A percentile compares a stretch with the other conserved stretches of the same genome.
phyloP scores from a whole-genome alignment of 345 rosid species.

The Moricandia arvensis region DNA sequence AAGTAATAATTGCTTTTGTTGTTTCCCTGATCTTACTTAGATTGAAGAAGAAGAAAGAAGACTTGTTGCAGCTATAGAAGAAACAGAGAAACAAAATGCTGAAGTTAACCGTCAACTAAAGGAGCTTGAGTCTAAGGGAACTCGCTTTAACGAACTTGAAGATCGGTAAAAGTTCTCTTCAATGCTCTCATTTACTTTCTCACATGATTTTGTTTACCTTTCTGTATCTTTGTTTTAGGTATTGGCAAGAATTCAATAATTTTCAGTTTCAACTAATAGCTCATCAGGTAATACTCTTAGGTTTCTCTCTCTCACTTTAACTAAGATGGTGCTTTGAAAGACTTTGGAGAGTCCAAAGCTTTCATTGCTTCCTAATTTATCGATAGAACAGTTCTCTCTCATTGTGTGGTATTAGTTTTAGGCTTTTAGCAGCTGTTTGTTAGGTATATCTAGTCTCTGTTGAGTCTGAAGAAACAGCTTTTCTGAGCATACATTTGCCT shows the following conservation, averaged over 20 bases:
- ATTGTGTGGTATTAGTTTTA: conserved; percentile 3
- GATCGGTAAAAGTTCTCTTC: conserved; percentile 54
- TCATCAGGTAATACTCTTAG: conserved; percentile 60
- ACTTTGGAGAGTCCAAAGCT: background rate
- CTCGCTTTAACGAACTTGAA: conserved; percentile 85
- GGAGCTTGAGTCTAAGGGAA: conserved; percentile 79
- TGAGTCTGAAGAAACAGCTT: conserved; percentile 14
- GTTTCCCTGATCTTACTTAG: conserved; percentile 41
- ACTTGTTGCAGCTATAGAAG: conserved; percentile 81
- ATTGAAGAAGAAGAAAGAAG: conserved; percentile 93
- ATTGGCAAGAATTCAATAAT: conserved; percentile 44
- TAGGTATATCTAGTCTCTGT: conserved; percentile 5
- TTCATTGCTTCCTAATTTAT: background rate
- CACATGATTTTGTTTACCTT: conserved; percentile 14
- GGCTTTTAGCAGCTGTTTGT: no score
- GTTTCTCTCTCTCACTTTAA: no score
- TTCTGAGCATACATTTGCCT: no score
- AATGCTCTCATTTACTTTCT: background rate
- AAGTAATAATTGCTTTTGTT: background rate
- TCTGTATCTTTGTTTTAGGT: background rate
- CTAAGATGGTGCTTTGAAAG: no score
- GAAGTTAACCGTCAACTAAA: conserved; percentile 45
- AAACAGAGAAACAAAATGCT: conserved; percentile 64
- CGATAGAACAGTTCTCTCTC: background rate
- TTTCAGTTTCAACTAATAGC: conserved; percentile 87